phyloP scores from a whole-genome alignment of 2,329 filamentous ascomycete species.

The Fusarium praegraminearum region DNA sequence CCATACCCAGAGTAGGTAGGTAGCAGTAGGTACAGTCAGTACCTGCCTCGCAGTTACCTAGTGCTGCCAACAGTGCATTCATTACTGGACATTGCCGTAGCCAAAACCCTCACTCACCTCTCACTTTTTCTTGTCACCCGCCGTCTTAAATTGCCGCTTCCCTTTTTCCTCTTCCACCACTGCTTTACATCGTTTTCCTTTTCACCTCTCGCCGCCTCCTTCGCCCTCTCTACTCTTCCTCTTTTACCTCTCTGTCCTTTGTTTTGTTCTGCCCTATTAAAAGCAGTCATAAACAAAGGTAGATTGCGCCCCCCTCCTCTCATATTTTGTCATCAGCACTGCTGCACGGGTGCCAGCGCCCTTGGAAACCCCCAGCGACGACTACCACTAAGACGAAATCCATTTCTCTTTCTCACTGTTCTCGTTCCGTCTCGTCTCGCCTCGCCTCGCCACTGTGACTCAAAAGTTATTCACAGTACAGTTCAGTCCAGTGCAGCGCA shows the following conservation, averaged over 20 bases:
- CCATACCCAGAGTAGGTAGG: neutral
- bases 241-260: constrained; percentile 9
- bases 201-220: constrained; percentile 8
- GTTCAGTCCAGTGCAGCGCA: neutral
- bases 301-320: constrained; percentile 22
- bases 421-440: neutral
- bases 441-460: constrained; percentile 19
- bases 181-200: constrained; percentile 29
- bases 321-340: constrained; percentile 34
- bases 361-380: constrained; percentile 33
- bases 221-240: neutral
- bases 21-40: neutral
- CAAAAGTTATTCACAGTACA: constrained; percentile 10
- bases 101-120: constrained; percentile 46
- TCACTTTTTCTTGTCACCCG: constrained; percentile 40
- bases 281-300: constrained; percentile 36
- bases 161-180: constrained; percentile 31
- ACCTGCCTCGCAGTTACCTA: neutral
- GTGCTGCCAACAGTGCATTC: neutral
- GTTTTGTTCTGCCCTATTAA: constrained; percentile 29
- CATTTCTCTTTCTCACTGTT: neutral
- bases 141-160: constrained; percentile 48
- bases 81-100: neutral
- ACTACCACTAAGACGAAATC: constrained; percentile 36
- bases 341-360: constrained; percentile 42